Evolutionary conservation across 805 yeast species (phyloP), one percentile per base, ranked within the genome.

Genomic region (Candida michaelii): DNA sequence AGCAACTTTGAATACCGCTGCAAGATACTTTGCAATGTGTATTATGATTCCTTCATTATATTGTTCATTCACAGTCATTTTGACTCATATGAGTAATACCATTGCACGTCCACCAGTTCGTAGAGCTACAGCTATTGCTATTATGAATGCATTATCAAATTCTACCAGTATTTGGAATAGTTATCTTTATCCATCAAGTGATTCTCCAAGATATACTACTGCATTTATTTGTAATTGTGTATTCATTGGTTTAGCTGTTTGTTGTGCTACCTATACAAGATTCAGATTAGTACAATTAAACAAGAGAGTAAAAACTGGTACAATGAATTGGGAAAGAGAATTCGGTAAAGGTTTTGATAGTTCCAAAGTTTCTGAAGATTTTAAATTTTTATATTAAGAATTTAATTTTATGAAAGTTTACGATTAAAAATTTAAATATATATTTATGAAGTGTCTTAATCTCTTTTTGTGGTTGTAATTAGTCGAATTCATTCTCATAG

Each of bases 21-120:
- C 82, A 2, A 61, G 83, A 42, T 79, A 77, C 50, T 74, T 77
- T 48, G 74, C 83, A 16, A 77, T 80, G 82, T 75, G 79, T 51
- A 62, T 77, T 43, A 73, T 79, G 79, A 73, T 79, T 42, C 79
- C 82, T 11, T 71, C 78, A 8, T 58, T 79, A 21, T 76, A 77
- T 52, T 74, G 79, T 54, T 69, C 80, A 0, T 78, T 75, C 56
- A 75, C 79, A 13, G 67, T 73, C 5, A 73, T 73, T 36, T 60
- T 77, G 32, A 64, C 82, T 2, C 79, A 83, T 80, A 67, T 77
- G 63, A 73, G 82, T 2, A 75, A 76, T 51, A 71, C 76, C 45
- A 66, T 73, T 31, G 80, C 82, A 27, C 63, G 82, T 49, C 83
- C 83, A 8, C 80, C 83, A 6, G 63, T 77, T 44, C 78, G 79